A percentile compares a stretch with the other conserved stretches of the same genome.
Conservation (phyloP, 352 stramenopile species). For the Globisporangium nodosum region DNA sequence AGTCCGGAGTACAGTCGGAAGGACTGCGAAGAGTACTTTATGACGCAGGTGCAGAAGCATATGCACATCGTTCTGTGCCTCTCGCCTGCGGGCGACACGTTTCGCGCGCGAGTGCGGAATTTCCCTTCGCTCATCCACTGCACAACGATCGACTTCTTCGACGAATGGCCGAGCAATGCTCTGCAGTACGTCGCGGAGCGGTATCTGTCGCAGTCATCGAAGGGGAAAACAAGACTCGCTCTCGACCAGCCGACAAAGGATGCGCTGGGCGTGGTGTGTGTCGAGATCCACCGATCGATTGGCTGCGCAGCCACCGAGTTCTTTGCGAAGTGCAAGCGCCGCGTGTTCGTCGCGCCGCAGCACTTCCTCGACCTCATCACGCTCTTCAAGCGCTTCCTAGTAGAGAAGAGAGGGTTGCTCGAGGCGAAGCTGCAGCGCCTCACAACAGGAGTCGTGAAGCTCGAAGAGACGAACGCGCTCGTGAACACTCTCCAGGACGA, state of each 20-base stretch:
- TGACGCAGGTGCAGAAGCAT: conserved; percentile 64
- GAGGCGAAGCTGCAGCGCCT: conserved; percentile 52
- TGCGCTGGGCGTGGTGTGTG: conserved; percentile 37
- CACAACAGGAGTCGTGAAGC: conserved; percentile 55
- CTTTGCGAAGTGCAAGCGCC: conserved; percentile 24
- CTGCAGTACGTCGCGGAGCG: conserved; percentile 80
- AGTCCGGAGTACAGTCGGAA: conserved; percentile 35
- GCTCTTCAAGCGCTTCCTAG: conserved; percentile 77
- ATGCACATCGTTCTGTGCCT: conserved; percentile 92
- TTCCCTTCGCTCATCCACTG: conserved; percentile 93
- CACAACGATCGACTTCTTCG: conserved; percentile 92
- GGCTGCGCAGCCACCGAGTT: conserved; percentile 23
- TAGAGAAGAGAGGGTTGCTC: conserved; percentile 33
- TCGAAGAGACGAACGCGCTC: conserved; percentile 66
- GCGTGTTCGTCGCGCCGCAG: conserved; percentile 69
- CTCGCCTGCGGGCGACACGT: conserved; percentile 71
- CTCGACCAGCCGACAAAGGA: conserved; percentile 13
- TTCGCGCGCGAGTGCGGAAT: conserved; percentile 82
- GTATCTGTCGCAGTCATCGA: conserved; percentile 24
- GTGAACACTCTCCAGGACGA: conserved; percentile 67
- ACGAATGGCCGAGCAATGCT: conserved; percentile 87
- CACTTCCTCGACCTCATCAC: conserved; percentile 90
- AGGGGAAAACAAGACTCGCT: neutral
- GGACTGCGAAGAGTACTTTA: conserved; percentile 80
- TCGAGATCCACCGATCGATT: conserved; percentile 46